Conservation (phyloP, 2,329 filamentous ascomycete genomes). For the Chaetothyriales sp. region DNA sequence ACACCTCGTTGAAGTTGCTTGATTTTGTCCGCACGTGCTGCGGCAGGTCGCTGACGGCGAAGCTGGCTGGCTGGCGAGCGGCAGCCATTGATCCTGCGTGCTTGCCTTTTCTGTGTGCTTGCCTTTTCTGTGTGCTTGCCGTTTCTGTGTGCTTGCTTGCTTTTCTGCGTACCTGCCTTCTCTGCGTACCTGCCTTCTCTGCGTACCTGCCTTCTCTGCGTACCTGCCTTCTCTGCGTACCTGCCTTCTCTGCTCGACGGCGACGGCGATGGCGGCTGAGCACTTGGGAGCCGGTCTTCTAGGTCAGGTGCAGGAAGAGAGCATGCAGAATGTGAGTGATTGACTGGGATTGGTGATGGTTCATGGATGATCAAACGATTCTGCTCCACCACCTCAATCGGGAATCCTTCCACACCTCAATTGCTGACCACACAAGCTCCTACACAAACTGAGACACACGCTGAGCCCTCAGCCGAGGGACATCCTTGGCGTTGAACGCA, state of each 20-base stretch:
- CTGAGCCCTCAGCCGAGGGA: conserved; percentile 9
- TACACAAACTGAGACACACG: conserved; percentile 26
- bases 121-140: too few relatives aligned
- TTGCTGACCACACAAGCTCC: conserved; percentile 23
- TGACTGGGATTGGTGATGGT: not conserved
- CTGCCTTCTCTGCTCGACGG: not conserved
- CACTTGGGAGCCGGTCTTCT: conserved; percentile 42
- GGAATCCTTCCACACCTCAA: not conserved
- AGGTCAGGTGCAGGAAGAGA: conserved; percentile 35
- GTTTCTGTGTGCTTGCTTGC: too few relatives aligned
- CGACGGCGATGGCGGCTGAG: conserved; percentile 24
- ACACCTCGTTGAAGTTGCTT: conserved; percentile 35
- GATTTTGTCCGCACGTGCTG: conserved; percentile 35
- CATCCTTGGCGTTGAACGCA: conserved; percentile 30
- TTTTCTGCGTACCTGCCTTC: too few relatives aligned
- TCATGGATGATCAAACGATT: not conserved
- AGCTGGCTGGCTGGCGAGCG: conserved; percentile 39
- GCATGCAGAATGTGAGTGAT: conserved; percentile 36
- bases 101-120: conserved; percentile 1
- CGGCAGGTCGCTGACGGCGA: conserved; percentile 39
- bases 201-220: too few relatives aligned
- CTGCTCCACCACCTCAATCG: not conserved
- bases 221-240: too few relatives aligned
- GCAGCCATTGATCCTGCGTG: conserved; percentile 38
- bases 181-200: too few relatives aligned